phyloP scores from a whole-genome alignment of 2,329 filamentous ascomycete genomes.

The Cladosporium sphaerospermum region DNA sequence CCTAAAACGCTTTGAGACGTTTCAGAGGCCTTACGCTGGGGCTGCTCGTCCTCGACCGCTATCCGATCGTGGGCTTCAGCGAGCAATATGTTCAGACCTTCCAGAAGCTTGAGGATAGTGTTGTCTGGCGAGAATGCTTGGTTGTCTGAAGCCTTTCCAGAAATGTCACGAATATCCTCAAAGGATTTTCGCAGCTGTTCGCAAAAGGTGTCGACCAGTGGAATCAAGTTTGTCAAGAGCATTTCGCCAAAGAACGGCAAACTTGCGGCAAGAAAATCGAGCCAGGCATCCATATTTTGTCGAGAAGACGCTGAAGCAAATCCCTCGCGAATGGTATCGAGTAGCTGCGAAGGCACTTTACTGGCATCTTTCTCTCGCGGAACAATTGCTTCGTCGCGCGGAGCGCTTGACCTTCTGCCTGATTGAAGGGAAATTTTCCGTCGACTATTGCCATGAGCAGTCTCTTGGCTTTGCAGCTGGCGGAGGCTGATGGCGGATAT shows the following conservation, averaged over 20 bases:
- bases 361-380: not conserved
- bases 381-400: not conserved
- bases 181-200: constrained; percentile 69
- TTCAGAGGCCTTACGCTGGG: constrained; percentile 48
- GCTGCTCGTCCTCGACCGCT: constrained; percentile 65
- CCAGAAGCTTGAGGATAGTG: constrained; percentile 53
- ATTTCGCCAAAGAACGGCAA: constrained; percentile 76
- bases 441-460: not conserved
- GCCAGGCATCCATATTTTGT: constrained; percentile 83
- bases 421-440: constrained; percentile 1
- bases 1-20: constrained; percentile 3
- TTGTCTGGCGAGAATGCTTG: constrained; percentile 19
- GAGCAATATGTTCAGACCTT: constrained; percentile 84
- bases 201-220: constrained; percentile 84
- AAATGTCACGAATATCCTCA: constrained; percentile 60
- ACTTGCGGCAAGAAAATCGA: constrained; percentile 74
- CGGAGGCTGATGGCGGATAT: constrained; percentile 2
- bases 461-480: not conserved
- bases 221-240: constrained; percentile 86
- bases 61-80: constrained; percentile 81
- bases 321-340: constrained; percentile 77
- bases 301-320: constrained; percentile 69
- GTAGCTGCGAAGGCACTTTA: constrained; percentile 41
- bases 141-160: constrained; percentile 31
- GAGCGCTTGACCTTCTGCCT: constrained; percentile 6